Conservation (phyloP, 1,284 basidiomycete species). For the Ustilago tritici region DNA sequence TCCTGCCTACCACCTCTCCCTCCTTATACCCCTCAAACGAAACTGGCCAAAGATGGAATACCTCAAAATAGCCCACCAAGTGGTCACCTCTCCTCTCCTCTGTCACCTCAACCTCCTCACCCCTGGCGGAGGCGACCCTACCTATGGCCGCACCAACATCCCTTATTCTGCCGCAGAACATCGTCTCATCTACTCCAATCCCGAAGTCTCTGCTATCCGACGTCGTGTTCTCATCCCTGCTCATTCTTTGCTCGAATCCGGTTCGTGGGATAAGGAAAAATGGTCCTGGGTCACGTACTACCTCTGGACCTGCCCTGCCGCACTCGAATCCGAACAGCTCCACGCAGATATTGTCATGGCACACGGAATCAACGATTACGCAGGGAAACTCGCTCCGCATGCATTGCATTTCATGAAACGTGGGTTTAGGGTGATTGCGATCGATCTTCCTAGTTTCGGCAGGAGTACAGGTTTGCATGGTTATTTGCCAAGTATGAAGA, state of each 20-base stretch:
- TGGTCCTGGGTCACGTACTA: constrained; percentile 62
- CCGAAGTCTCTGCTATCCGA: constrained; percentile 54
- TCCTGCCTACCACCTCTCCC: not conserved
- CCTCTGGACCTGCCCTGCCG: constrained; percentile 57
- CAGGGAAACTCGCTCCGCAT: constrained; percentile 70
- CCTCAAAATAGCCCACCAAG: constrained; percentile 46
- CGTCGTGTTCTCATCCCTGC: constrained; percentile 52
- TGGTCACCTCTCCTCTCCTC: constrained; percentile 63
- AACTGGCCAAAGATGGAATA: constrained; percentile 34
- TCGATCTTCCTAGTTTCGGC: constrained; percentile 73
- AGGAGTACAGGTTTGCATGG: constrained; percentile 71
- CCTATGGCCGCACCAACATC: constrained; percentile 60
- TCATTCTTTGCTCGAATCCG: constrained; percentile 44
- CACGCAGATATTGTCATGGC: constrained; percentile 61
- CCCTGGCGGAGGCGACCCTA: constrained; percentile 61
- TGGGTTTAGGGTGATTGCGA: constrained; percentile 72
- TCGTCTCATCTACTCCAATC: constrained; percentile 64
- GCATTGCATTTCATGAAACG: constrained; percentile 71
- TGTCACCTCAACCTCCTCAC: constrained; percentile 53
- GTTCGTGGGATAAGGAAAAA: constrained; percentile 42
- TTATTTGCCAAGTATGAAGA: constrained; percentile 70
- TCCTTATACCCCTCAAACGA: not conserved
- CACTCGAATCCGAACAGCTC: constrained; percentile 43
- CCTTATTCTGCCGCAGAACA: constrained; percentile 56
- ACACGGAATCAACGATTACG: constrained; percentile 68